Percentiles rank a stretch among this genome's conserved stretches.
These are phyloP conservation scores for Pestalotiopsis sp. DNA, from an alignment of 2,329 filamentous ascomycete genomes.

Conservation along the genomic window DNA sequence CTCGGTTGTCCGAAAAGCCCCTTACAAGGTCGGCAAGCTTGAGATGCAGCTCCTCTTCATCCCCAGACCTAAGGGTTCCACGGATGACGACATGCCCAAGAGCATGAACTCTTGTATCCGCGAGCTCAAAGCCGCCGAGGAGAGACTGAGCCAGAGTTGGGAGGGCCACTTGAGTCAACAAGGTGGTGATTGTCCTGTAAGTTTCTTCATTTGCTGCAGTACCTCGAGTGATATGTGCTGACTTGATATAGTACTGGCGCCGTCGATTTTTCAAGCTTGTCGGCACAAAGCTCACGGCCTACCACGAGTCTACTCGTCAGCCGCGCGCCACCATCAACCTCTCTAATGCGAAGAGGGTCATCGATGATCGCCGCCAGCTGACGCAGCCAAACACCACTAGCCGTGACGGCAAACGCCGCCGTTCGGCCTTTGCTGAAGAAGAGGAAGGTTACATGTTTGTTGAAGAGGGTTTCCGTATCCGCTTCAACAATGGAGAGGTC, in stretches of 20 bases:
- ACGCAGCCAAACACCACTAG: slow-evolving; percentile 81
- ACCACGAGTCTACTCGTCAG: slow-evolving; percentile 92
- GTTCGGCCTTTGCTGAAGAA: slow-evolving; percentile 95
- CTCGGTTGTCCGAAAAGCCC: slow-evolving; percentile 76
- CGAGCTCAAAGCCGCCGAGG: slow-evolving; percentile 89
- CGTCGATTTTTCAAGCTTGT: slow-evolving; percentile 95
- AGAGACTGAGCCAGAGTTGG: slow-evolving; percentile 74
- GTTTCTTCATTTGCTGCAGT: slow-evolving; percentile 38
- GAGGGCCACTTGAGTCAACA: slow-evolving; percentile 95
- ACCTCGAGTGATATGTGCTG: slow-evolving; percentile 29
- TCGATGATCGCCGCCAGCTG: slow-evolving; percentile 85
- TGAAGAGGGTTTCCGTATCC: slow-evolving; percentile 97
- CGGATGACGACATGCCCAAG: slow-evolving; percentile 98
- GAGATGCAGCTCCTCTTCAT: slow-evolving; percentile 94
- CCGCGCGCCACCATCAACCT: slow-evolving; percentile 97
- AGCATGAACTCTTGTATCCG: slow-evolving; percentile 97
- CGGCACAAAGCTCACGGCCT: slow-evolving; percentile 89
- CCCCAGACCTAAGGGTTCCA: slow-evolving; percentile 81
- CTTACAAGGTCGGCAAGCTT: slow-evolving; percentile 95
- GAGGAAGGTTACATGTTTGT: slow-evolving; percentile 99
- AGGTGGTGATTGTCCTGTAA: slow-evolving; percentile 94
- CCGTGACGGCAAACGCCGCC: slow-evolving; percentile 77
- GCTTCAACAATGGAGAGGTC: slow-evolving; percentile 96
- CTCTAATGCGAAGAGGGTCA: slow-evolving; percentile 86
- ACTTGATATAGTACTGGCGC: slow-evolving; percentile 80